Evolutionary conservation across 1,284 basidiomycete genomes (phyloP), one percentile per base, ranked within the genome.

Genomic region (Apiotrichum montevideense): DNA sequence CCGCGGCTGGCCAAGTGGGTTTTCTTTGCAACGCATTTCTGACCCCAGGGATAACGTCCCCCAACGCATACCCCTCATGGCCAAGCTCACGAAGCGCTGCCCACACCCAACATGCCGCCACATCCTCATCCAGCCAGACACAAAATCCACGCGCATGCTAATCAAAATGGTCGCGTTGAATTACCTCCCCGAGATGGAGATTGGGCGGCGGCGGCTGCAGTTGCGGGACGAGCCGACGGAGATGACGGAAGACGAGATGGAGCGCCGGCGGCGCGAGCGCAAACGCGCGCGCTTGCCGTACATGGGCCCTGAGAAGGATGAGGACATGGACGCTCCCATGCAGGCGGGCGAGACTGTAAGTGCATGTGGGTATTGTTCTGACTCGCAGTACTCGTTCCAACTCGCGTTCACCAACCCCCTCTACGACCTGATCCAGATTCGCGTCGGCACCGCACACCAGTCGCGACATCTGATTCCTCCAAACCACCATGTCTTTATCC

Each of bases 81-180:
- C 92, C 0, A 98, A 98, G 76, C 84, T 88, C 51, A 92, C 92
- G 3, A 98, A 98, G 77, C 88, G 96, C 6, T 99, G 96, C 78
- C 87, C 91, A 5, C 62, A 70, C 35, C 63, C 71, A 2, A 83
- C 82, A 2, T 99, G 96, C 73, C 86, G 89, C 13, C 95, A 98
- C 76, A 95, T 98, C 65, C 83, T 98, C 59, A 95, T 98, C 77
- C 96, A 97, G 70, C 96, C 96, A 1, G 96, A 99, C 73, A 88
- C 93, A 68, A 98, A 98, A 74, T 90, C 89, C 6, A 87, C 90
- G 37, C 84, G 90, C 6, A 97, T 88, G 83, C 98, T 98, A 78
- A 98, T 98, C 78, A 97, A 96, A 74, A 85, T 97, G 47, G 88
- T 95, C 47, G 96, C 95, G 0, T 83, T 87, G 33, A 94, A 90